phyloP scores from a whole-genome alignment of 768 basidiomycete species.

The Glaciozyma martinii region DNA sequence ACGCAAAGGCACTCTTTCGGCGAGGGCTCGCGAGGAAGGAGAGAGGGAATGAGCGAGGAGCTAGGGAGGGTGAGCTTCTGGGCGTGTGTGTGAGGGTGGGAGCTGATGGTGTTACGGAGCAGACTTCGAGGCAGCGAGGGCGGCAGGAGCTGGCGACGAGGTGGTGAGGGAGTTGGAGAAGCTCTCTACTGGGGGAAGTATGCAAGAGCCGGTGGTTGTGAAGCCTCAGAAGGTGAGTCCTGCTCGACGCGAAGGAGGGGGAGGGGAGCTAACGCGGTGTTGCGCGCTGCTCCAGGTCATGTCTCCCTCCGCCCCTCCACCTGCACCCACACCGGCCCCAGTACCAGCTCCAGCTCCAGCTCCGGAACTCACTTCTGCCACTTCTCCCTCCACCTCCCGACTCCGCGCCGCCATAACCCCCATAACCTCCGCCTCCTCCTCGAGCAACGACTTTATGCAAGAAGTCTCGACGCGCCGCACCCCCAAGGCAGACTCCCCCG shows the following conservation, averaged over 20 bases:
- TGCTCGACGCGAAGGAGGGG: background rate
- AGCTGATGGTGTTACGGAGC: background rate
- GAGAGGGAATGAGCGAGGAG: constrained; percentile 9
- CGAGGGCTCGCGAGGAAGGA: constrained; percentile 41
- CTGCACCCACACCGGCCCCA: background rate
- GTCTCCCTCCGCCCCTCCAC: background rate
- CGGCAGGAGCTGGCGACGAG: constrained; percentile 15
- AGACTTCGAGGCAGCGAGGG: constrained; percentile 17
- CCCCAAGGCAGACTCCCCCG: background rate
- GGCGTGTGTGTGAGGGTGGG: background rate
- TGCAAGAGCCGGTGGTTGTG: too few relatives aligned
- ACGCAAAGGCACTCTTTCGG: constrained; percentile 41
- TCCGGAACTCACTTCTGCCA: background rate
- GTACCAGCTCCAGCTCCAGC: background rate
- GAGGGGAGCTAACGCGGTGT: background rate
- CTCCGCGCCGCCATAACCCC: background rate
- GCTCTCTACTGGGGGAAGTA: background rate
- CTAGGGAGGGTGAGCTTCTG: constrained; percentile 3
- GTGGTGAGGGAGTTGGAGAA: constrained; percentile 12
- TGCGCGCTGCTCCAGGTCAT: background rate
- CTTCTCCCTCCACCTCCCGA: background rate
- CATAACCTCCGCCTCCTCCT: background rate
- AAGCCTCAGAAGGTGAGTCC: background rate
- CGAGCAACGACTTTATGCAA: background rate
- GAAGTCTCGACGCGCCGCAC: background rate